Conservation (phyloP, 441 rosid species). For the Dalechampia spathulata region DNA sequence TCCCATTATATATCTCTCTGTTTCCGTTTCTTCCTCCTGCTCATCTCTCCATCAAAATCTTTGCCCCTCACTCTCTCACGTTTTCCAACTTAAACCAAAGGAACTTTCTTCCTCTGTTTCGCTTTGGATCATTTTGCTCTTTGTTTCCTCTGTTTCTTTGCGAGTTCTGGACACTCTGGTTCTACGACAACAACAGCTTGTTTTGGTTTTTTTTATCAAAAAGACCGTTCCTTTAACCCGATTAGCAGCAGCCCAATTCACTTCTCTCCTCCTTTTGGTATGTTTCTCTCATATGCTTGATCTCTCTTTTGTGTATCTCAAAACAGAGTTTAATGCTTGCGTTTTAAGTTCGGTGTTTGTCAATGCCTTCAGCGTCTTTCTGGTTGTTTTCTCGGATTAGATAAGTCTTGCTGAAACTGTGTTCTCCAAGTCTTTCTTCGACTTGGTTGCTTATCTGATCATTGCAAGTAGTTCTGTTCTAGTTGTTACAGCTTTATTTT, state of each 20-base stretch:
- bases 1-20: slow-evolving; percentile 1
- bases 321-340: background rate
- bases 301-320: background rate
- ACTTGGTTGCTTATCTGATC: background rate
- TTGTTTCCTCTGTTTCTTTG: background rate
- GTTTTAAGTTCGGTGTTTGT: background rate
- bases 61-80: background rate
- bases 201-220: background rate
- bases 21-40: background rate
- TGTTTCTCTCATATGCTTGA: background rate
- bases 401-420: too few relatives aligned
- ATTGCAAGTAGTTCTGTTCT: background rate
- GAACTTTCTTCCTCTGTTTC: too few relatives aligned
- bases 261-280: background rate
- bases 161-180: background rate
- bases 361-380: too few relatives aligned
- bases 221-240: background rate
- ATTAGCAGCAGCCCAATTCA: background rate
- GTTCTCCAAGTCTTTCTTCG: too few relatives aligned
- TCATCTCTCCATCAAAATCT: background rate
- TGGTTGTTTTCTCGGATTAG: too few relatives aligned
- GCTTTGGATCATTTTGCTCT: background rate
- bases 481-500: background rate
- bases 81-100: background rate
- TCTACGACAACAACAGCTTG: background rate